A percentile compares a stretch with the other conserved stretches of the same genome.
phyloP scores from a whole-genome alignment of 140 eudicot species.

The Anethum foeniculum region DNA sequence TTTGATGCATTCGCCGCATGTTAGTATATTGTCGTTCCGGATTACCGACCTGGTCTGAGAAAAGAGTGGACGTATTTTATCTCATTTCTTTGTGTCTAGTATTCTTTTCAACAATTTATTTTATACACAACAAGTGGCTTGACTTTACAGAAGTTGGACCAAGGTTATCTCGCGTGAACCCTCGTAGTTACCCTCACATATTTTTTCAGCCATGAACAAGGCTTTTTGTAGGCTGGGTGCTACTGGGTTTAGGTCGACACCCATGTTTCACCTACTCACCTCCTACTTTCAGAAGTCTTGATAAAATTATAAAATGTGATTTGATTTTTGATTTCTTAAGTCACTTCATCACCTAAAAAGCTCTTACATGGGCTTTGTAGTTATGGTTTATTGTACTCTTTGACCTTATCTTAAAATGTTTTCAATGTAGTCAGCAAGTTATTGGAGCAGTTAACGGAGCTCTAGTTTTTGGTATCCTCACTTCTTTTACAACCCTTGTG shows the following conservation, averaged over 20 bases:
- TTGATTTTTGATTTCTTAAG: background rate
- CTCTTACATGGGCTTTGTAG: background rate
- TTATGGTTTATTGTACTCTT: background rate
- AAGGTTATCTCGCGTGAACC: background rate
- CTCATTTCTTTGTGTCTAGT: too few relatives aligned
- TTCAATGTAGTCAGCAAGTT: conserved; percentile 58
- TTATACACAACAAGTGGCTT: background rate
- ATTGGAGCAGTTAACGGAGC: conserved; percentile 85
- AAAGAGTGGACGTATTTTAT: background rate
- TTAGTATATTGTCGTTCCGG: background rate
- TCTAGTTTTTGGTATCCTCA: conserved; percentile 63
- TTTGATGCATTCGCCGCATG: background rate
- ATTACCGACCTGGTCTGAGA: background rate
- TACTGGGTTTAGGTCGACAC: background rate
- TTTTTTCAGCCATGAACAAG: background rate
- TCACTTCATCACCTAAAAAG: background rate
- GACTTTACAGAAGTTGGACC: background rate
- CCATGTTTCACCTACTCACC: background rate
- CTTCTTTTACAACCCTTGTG: conserved; percentile 78
- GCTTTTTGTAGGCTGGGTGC: background rate
- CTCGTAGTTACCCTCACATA: background rate
- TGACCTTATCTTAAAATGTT: conserved; percentile 20
- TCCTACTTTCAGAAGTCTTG: background rate
- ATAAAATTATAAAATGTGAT: background rate
- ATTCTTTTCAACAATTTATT: too few relatives aligned